These are phyloP conservation scores for Penicillium daleae DNA, from an alignment of 495 filamentous ascomycete genomes.

Conservation along the genomic window DNA sequence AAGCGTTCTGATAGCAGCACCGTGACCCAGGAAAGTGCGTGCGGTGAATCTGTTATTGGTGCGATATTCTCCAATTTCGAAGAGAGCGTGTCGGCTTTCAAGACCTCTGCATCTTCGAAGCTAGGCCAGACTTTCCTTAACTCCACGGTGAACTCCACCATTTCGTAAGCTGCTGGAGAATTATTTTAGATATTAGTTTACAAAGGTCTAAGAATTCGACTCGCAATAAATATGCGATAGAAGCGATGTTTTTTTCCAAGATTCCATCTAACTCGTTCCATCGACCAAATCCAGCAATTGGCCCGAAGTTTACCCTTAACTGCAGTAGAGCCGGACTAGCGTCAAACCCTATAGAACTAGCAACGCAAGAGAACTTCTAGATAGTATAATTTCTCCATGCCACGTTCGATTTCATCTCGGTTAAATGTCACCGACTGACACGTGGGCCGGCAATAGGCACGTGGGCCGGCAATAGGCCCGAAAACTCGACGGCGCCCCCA, in stretches of 20 bases:
- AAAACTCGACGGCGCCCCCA: neutral
- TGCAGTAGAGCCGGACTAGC: conserved; percentile 1
- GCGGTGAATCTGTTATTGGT: conserved; percentile 22
- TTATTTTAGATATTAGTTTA: neutral
- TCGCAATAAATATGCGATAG: neutral
- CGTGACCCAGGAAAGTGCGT: conserved; percentile 7
- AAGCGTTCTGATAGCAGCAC: conserved; percentile 6
- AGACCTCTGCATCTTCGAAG: conserved; percentile 11
- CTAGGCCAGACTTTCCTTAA: conserved; percentile 18
- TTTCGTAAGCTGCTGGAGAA: neutral
- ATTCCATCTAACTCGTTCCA: conserved; percentile 9
- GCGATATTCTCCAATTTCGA: conserved; percentile 22
- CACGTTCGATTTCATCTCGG: conserved; percentile 18
- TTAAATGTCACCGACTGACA: conserved; percentile 18
- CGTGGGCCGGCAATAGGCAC: conserved; percentile 23
- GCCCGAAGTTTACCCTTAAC: neutral
- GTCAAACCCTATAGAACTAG: neutral
- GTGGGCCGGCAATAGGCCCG: conserved; percentile 21
- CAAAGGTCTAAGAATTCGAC: neutral
- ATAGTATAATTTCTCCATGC: conserved; percentile 5
- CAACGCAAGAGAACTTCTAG: neutral
- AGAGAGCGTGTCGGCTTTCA: conserved; percentile 11
- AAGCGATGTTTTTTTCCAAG: neutral
- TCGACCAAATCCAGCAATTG: conserved; percentile 5
- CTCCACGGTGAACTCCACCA: conserved; percentile 12